A percentile compares a stretch with the other conserved stretches of the same genome.
phyloP scores from a whole-genome alignment of 495 filamentous ascomycete species.

The Xylaria flabelliformis region DNA sequence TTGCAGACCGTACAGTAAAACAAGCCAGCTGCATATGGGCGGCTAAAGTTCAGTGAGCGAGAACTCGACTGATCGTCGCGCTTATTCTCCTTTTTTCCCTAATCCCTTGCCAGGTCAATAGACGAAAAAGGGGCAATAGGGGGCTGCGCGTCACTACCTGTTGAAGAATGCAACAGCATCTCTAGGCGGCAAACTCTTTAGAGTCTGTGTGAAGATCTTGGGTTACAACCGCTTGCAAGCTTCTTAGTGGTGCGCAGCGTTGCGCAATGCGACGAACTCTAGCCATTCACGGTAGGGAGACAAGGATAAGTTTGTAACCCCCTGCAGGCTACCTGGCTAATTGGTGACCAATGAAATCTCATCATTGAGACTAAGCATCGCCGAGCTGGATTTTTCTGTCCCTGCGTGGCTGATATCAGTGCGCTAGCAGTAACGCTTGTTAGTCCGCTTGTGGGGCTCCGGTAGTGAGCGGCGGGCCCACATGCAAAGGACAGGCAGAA shows the following conservation, averaged over 20 bases:
- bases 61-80: slow-evolving; percentile 15
- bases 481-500: neutral
- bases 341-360: slow-evolving; percentile 7
- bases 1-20: neutral
- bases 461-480: neutral
- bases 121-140: neutral
- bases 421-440: neutral
- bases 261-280: slow-evolving; percentile 27
- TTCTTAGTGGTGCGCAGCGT: slow-evolving; percentile 23
- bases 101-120: neutral
- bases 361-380: slow-evolving; percentile 6
- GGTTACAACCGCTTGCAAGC: neutral
- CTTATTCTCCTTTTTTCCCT: neutral
- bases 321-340: slow-evolving; percentile 15
- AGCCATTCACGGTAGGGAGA: slow-evolving; percentile 33
- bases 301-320: slow-evolving; percentile 28
- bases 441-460: neutral
- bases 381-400: slow-evolving; percentile 4
- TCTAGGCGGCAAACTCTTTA: slow-evolving; percentile 13
- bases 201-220: neutral
- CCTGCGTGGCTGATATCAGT: slow-evolving; percentile 16
- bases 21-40: neutral
- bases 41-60: slow-evolving; percentile 1
- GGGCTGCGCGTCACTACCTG: neutral
- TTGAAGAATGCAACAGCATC: neutral